phyloP scores from a whole-genome alignment of 1,284 basidiomycete genomes.

The Afroboletus lepidellus region DNA sequence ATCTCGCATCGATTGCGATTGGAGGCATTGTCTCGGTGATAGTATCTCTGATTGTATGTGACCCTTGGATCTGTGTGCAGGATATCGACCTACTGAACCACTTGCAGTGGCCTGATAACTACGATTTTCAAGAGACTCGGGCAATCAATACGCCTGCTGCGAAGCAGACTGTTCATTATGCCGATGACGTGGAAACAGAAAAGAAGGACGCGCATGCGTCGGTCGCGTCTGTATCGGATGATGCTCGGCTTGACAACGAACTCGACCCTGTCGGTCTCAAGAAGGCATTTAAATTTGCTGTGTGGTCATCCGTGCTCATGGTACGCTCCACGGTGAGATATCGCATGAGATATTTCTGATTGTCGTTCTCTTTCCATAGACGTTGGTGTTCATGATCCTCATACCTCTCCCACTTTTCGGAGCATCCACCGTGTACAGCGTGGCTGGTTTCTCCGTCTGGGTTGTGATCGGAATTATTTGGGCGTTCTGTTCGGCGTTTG shows the following conservation, averaged over 20 bases:
- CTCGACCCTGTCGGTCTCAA: constrained; percentile 61
- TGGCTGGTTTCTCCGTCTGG: constrained; percentile 72
- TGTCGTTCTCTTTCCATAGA: constrained; percentile 36
- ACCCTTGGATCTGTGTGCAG: neutral
- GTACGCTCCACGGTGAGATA: constrained; percentile 40
- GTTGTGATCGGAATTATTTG: constrained; percentile 79
- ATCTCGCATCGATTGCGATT: constrained; percentile 81
- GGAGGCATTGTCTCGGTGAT: constrained; percentile 74
- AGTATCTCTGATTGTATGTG: constrained; percentile 47
- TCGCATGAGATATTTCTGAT: constrained; percentile 5
- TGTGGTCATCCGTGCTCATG: constrained; percentile 64
- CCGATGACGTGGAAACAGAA: constrained; percentile 35
- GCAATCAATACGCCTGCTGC: constrained; percentile 58
- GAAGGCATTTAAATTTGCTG: constrained; percentile 77
- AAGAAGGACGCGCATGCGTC: constrained; percentile 40
- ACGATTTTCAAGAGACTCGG: constrained; percentile 77
- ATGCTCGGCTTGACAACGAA: constrained; percentile 41
- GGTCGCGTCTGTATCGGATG: constrained; percentile 34
- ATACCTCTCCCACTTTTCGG: constrained; percentile 86
- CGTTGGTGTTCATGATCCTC: constrained; percentile 62
- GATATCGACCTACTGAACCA: constrained; percentile 1
- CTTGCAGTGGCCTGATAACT: constrained; percentile 74
- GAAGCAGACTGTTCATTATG: constrained; percentile 14
- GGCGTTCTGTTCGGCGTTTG: constrained; percentile 74
- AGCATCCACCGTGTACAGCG: constrained; percentile 68